These are phyloP conservation scores for Aspergillus brunneoviolaceus DNA, from an alignment of 2,329 filamentous ascomycete genomes.

Conservation along the genomic window DNA sequence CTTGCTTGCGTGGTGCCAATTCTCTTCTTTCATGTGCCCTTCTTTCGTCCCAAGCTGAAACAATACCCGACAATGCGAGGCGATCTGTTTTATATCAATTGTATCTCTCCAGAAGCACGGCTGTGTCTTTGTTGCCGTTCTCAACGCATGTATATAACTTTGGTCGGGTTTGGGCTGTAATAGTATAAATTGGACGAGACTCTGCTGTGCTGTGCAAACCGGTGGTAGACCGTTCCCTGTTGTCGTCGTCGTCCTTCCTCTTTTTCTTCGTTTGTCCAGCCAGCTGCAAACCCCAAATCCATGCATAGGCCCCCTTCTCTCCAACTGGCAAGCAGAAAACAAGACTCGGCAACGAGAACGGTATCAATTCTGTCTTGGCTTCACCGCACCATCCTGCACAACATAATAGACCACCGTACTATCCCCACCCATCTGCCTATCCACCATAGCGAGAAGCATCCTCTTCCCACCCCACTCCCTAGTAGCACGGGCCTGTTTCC, in stretches of 20 bases:
- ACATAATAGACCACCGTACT: slow-evolving; percentile 67
- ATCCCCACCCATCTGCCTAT: slow-evolving; percentile 52
- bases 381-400: slow-evolving; percentile 63
- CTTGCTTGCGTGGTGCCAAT: neutral
- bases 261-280: no score
- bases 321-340: no score
- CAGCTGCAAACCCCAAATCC: neutral
- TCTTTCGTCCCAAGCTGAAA: slow-evolving; percentile 21
- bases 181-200: slow-evolving; percentile 1
- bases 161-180: slow-evolving; percentile 4
- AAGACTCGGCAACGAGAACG: neutral
- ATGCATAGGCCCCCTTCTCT: neutral
- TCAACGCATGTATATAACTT: slow-evolving; percentile 11
- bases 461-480: slow-evolving; percentile 53
- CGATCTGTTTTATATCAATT: slow-evolving; percentile 14
- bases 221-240: neutral
- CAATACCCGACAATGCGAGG: slow-evolving; percentile 31
- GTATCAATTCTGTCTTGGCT: slow-evolving; percentile 61
- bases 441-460: slow-evolving; percentile 57
- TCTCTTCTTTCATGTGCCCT: slow-evolving; percentile 7
- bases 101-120: neutral
- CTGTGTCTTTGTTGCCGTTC: slow-evolving; percentile 3
- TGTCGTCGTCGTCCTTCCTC: neutral
- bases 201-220: neutral
- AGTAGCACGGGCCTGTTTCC: slow-evolving; percentile 23